Percentiles rank a stretch among this genome's conserved stretches.
These are phyloP conservation scores for Jatropha podagrica DNA, from an alignment of 441 rosid species.

Conservation along the genomic window DNA sequence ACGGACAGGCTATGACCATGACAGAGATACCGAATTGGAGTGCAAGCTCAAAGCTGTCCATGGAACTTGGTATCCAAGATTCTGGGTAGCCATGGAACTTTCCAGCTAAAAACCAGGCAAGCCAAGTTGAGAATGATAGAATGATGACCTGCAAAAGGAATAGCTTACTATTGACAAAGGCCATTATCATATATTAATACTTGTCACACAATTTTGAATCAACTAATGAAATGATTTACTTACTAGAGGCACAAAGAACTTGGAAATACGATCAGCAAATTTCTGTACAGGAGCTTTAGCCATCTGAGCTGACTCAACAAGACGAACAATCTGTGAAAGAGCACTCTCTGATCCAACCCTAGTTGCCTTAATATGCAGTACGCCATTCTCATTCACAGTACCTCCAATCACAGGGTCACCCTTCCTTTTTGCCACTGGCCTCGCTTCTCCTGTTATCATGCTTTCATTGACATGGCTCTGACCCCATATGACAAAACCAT, in stretches of 20 bases:
- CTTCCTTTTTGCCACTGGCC: slow-evolving; percentile 79
- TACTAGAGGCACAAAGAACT: slow-evolving; percentile 85
- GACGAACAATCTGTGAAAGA: slow-evolving; percentile 87
- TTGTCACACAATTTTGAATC: not conserved
- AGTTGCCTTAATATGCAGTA: slow-evolving; percentile 70
- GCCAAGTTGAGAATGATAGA: slow-evolving; percentile 88
- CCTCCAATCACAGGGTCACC: slow-evolving; percentile 91
- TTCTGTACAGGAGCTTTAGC: slow-evolving; percentile 98
- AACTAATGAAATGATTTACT: slow-evolving; percentile 1
- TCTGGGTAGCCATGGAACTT: slow-evolving; percentile 70
- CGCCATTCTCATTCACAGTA: slow-evolving; percentile 87
- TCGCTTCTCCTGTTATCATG: slow-evolving; percentile 96
- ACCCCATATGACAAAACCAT: slow-evolving; percentile 88
- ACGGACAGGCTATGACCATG: slow-evolving; percentile 97
- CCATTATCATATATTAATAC: not conserved
- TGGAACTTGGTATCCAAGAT: slow-evolving; percentile 85
- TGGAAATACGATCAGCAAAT: slow-evolving; percentile 87
- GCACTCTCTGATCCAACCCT: slow-evolving; percentile 93
- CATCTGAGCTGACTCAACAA: slow-evolving; percentile 91
- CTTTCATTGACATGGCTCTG: slow-evolving; percentile 96
- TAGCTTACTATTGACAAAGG: not conserved
- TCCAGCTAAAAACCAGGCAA: slow-evolving; percentile 82
- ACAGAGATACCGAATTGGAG: slow-evolving; percentile 95
- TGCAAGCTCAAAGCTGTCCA: slow-evolving; percentile 91
- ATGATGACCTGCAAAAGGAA: slow-evolving; percentile 54